Base-by-base conservation (phyloP, 2,329 filamentous ascomycete species). In the Helminthosporium solani region DNA sequence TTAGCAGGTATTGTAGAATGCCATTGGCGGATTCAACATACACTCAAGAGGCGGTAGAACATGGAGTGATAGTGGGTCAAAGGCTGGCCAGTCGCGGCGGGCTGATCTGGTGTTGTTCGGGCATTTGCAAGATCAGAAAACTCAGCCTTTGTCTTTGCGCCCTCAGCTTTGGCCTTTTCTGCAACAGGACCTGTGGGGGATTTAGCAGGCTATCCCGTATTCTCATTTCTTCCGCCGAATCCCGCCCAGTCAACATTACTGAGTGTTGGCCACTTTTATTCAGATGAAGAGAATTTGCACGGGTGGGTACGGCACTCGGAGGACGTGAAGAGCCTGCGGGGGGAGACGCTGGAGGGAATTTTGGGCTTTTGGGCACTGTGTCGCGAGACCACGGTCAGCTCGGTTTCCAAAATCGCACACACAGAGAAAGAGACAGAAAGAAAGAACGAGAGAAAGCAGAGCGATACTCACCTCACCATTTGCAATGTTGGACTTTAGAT, bases 1-100 rank as follows among this genome's bases (percentile, higher is more conserved):
- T 57, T 44, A 58, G 60, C 53, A 46, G 23, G 25, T 36, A 43
- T 7, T 34, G 27, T 14, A 31, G 7, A 12, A 12, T 27, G 15
- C 19, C n/a, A n/a, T 15, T 8, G 25, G 19, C 31, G n/a, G 40
- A 5, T 15, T 14, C 33, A 70, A 54, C 77, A 67, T 61, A 80
- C 78, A 73, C 81, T 84, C 60, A 86, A 66, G 38, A 85, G 75
- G 57, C 79, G 81, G 70, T 85, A 85, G 71, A 86, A 79, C 72
- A 84, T 73, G 57, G 81, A 84, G 69, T 85, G 83, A 70, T 85
- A 85, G 70, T 83, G 80, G 44, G 82, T 85, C 67, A 85, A 71
- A 53, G 80, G 76, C 66, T 85, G 82, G 54, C 81, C 81, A 56
- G 78, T 83, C 43, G 77, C 77, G 50, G 81, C 77, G 53, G 76